phyloP scores from a whole-genome alignment of 352 stramenopile species.

The Phytophthora sansomeana region DNA sequence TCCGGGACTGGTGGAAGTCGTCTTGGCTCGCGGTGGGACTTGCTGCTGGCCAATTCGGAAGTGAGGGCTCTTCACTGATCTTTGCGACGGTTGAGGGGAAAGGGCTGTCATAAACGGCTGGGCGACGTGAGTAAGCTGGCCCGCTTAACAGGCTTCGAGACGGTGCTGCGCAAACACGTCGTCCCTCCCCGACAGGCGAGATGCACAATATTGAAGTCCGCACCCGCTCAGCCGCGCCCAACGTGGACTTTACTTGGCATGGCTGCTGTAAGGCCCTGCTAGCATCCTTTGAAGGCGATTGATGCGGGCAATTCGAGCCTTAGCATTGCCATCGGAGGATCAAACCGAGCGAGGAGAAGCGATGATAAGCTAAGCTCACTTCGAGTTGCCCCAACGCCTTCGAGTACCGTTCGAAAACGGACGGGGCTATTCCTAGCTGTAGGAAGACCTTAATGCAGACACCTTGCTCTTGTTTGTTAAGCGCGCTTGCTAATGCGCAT shows the following conservation, averaged over 20 bases:
- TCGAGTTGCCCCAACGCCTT: slow-evolving; percentile 17
- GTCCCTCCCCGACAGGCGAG: slow-evolving; percentile 10
- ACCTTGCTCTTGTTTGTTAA: neutral
- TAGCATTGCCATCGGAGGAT: neutral
- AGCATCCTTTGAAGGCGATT: neutral
- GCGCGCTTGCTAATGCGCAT: slow-evolving; percentile 22
- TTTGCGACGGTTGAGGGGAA: slow-evolving; percentile 6
- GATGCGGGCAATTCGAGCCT: neutral
- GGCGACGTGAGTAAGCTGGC: slow-evolving; percentile 15
- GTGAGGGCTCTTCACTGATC: slow-evolving; percentile 11
- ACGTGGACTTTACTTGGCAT: neutral
- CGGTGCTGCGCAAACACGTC: slow-evolving; percentile 8
- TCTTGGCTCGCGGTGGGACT: slow-evolving; percentile 8
- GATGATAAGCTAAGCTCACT: neutral
- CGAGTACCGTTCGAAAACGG: slow-evolving; percentile 21
- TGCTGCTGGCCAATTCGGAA: slow-evolving; percentile 30
- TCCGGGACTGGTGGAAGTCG: slow-evolving; percentile 21
- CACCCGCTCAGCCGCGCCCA: neutral
- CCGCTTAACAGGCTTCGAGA: neutral
- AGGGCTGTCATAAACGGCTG: slow-evolving; percentile 27
- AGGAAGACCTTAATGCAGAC: no score
- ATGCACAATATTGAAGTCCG: neutral
- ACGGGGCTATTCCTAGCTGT: neutral
- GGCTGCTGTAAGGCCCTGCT: neutral
- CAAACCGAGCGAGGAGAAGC: neutral